phyloP scores from a whole-genome alignment of 2,329 filamentous ascomycete genomes.

The Keithomyces neogunnii region DNA sequence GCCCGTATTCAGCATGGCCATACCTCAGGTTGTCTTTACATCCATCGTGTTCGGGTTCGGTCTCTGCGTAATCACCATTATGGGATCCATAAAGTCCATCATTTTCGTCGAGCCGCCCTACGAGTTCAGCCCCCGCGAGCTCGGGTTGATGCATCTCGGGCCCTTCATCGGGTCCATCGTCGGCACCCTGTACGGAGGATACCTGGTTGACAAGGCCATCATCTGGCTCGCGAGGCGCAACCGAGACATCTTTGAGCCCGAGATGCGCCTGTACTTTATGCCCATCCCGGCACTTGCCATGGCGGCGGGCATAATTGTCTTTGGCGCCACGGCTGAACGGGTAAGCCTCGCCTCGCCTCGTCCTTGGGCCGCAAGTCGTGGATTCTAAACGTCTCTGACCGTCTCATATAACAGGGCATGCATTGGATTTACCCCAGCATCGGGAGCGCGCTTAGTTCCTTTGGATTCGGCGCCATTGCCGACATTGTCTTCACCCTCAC shows the following conservation, averaged over 20 bases:
- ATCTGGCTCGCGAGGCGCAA: conserved; percentile 28
- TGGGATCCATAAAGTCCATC: conserved; percentile 22
- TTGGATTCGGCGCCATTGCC: neutral
- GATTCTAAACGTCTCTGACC: neutral
- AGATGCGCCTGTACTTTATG: conserved; percentile 30
- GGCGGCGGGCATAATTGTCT: conserved; percentile 29
- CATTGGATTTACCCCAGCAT: conserved; percentile 32
- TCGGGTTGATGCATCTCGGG: conserved; percentile 20
- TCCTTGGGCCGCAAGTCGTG: neutral
- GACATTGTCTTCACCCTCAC: neutral
- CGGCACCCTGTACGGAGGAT: conserved; percentile 29
- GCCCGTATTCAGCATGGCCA: conserved; percentile 14
- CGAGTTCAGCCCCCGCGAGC: conserved; percentile 15
- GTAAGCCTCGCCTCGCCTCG: conserved; percentile 16
- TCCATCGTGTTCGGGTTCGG: conserved; percentile 29
- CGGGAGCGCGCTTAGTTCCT: conserved; percentile 23
- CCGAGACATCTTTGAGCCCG: conserved; percentile 32
- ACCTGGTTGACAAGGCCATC: conserved; percentile 29
- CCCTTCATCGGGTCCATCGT: conserved; percentile 27
- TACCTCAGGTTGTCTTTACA: conserved; percentile 31
- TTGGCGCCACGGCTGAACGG: conserved; percentile 25
- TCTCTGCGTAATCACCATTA: conserved; percentile 25
- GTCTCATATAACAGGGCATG: conserved; percentile 23
- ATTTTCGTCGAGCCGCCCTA: conserved; percentile 26
- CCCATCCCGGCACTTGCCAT: conserved; percentile 21